Conservation (phyloP, 2,329 filamentous ascomycete species). For the Alternaria ventricosa region DNA sequence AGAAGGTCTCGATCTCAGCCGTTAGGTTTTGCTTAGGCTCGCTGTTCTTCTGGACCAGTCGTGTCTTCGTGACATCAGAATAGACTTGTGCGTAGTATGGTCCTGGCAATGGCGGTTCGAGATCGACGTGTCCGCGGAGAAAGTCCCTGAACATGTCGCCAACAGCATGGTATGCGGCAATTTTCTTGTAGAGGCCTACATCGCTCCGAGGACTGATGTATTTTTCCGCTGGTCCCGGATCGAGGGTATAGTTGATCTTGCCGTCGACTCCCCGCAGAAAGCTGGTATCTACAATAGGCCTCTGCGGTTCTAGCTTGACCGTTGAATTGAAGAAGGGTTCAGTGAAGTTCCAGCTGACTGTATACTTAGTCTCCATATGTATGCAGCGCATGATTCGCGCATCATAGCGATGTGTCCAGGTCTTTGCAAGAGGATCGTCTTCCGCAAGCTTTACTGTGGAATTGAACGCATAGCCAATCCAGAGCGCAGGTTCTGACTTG, state of each 20-base stretch:
- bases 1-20: conserved; percentile 36
- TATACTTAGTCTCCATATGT: conserved; percentile 46
- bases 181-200: conserved; percentile 40
- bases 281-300: conserved; percentile 41
- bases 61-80: conserved; percentile 51
- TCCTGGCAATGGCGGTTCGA: conserved; percentile 35
- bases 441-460: conserved; percentile 27
- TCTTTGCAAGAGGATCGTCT: conserved; percentile 27
- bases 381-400: conserved; percentile 41
- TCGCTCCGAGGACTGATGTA: conserved; percentile 35
- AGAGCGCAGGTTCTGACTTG: conserved; percentile 44
- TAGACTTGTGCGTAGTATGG: conserved; percentile 35
- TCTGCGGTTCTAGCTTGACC: conserved; percentile 28
- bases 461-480: conserved; percentile 44
- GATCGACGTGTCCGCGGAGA: conserved; percentile 38
- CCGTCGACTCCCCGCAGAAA: conserved; percentile 43
- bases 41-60: conserved; percentile 49
- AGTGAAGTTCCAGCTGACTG: conserved; percentile 39
- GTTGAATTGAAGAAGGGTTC: conserved; percentile 37
- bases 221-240: conserved; percentile 28
- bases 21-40: conserved; percentile 32
- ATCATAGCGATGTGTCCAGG: conserved; percentile 40
- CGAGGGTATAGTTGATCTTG: conserved; percentile 43
- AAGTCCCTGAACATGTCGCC: conserved; percentile 42
- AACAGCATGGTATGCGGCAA: conserved; percentile 44